A percentile compares a stretch with the other conserved stretches of the same genome.
Conservation (phyloP, 192 early-diverging fungal species). For the Phycomyces blakesleeanus region DNA sequence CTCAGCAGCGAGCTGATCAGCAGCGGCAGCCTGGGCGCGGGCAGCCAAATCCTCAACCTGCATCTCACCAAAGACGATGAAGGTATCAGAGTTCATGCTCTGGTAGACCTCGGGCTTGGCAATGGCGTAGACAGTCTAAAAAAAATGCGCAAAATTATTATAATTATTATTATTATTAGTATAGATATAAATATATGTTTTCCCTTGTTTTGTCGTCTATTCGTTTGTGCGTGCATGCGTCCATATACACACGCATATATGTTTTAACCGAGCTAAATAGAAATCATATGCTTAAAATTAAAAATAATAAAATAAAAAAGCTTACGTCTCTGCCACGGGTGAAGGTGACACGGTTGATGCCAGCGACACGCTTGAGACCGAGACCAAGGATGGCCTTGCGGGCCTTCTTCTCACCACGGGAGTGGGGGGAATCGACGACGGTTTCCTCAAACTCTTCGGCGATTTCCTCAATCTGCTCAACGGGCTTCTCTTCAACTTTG, state of each 20-base stretch:
- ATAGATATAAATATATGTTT: not conserved
- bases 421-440: constrained; percentile 46
- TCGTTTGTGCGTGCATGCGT: no score
- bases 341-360: constrained; percentile 87
- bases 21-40: constrained; percentile 67
- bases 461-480: constrained; percentile 22
- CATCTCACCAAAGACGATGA: constrained; percentile 96
- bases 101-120: constrained; percentile 92
- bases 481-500: constrained; percentile 29
- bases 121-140: constrained; percentile 78
- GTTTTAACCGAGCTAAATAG: no score
- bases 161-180: not conserved
- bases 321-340: constrained; percentile 74
- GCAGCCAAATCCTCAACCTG: constrained; percentile 80
- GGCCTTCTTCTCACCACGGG: constrained; percentile 92
- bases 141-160: no score
- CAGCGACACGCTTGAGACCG: constrained; percentile 83
- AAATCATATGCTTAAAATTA: no score
- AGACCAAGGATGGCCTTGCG: constrained; percentile 93
- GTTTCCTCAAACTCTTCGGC: constrained; percentile 35
- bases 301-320: constrained; percentile 2
- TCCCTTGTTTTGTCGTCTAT: not conserved
- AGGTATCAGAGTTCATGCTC: constrained; percentile 82
- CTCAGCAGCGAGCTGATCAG: constrained; percentile 58
- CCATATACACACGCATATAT: no score